Evolutionary conservation across 192 early-diverging fungal species (phyloP), one percentile per base, ranked within the genome.

Genomic region (Pilobolus umbonatus): DNA sequence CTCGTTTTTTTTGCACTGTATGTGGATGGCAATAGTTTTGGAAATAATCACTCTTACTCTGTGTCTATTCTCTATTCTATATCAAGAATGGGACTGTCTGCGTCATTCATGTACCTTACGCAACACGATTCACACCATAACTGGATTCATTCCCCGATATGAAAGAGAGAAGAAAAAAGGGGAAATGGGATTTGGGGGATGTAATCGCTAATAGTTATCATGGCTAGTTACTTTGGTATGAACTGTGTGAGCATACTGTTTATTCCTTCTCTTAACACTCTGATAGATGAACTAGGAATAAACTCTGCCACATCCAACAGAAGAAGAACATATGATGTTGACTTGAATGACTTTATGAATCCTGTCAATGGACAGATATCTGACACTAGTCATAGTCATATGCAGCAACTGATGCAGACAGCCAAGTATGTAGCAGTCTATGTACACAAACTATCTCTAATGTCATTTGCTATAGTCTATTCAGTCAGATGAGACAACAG

Each of bases 171-270:
- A n/a, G n/a, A n/a, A n/a, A n/a, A n/a, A n/a, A n/a, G n/a, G n/a
- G n/a, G n/a, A n/a, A n/a, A n/a, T n/a, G n/a, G n/a, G n/a, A n/a
- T n/a, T n/a, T n/a, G n/a, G n/a, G n/a, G n/a, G n/a, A n/a, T 10
- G 30, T 52, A 40, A 25, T 35, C 35, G 24, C 35, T 28, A 42
- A 29, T 30, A 30, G 25, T 38, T 15, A 47, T 21, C n/a, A 69
- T 69, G 67, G 71, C 65, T 62, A 75, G 61, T 69, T 78, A 64
- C 51, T 59, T 44, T 62, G 67, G 67, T 61, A 68, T 62, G 19
- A 45, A 45, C 29, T 5, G 40, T 29, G 34, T 29, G 24, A 21
- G n/a, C 26, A 25, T 21, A 34, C 21, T 9, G 3, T 19, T 8
- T 12, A 22, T 50, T 57, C 38, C 57, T 25, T 54, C 55, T 5